A percentile compares a stretch with the other conserved stretches of the same genome.
Evolutionary conservation across 768 basidiomycete species (phyloP).

Genomic region (Auricularia cornea): DNA sequence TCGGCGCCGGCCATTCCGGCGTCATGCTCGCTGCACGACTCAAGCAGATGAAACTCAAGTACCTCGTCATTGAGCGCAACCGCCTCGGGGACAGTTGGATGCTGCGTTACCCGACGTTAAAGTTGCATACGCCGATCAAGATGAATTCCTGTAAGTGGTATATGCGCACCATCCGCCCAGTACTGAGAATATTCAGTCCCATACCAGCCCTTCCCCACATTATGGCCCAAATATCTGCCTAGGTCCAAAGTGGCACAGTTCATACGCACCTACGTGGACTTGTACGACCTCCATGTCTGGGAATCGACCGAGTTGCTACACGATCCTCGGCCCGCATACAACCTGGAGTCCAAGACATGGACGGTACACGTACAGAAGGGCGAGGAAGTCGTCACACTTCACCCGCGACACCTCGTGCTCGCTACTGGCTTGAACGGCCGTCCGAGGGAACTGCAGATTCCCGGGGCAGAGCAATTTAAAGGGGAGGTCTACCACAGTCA

Average conservation of each 20-base stretch:
- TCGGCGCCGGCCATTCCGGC: slow-evolving; percentile 37
- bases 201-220: slow-evolving; percentile 31
- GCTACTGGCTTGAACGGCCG: slow-evolving; percentile 30
- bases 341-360: slow-evolving; percentile 25
- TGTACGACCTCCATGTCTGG: slow-evolving; percentile 38
- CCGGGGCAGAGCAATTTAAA: slow-evolving; percentile 19
- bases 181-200: slow-evolving; percentile 21
- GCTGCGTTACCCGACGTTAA: slow-evolving; percentile 34
- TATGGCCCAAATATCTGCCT: slow-evolving; percentile 35
- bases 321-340: slow-evolving; percentile 25
- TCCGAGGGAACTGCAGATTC: slow-evolving; percentile 24
- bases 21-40: slow-evolving; percentile 36
- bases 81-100: slow-evolving; percentile 37
- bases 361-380: slow-evolving; percentile 23
- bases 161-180: no score
- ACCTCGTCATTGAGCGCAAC: slow-evolving; percentile 31
- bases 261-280: slow-evolving; percentile 33
- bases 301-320: slow-evolving; percentile 23
- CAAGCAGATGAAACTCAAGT: slow-evolving; percentile 30
- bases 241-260: slow-evolving; percentile 36
- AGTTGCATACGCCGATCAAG: slow-evolving; percentile 24
- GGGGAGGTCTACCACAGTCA: slow-evolving; percentile 24
- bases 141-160: background rate
- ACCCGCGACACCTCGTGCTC: slow-evolving; percentile 32
- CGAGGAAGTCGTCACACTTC: slow-evolving; percentile 22